Base-by-base conservation (phyloP, 495 filamentous ascomycete genomes). In the Amniculicola lignicola region DNA sequence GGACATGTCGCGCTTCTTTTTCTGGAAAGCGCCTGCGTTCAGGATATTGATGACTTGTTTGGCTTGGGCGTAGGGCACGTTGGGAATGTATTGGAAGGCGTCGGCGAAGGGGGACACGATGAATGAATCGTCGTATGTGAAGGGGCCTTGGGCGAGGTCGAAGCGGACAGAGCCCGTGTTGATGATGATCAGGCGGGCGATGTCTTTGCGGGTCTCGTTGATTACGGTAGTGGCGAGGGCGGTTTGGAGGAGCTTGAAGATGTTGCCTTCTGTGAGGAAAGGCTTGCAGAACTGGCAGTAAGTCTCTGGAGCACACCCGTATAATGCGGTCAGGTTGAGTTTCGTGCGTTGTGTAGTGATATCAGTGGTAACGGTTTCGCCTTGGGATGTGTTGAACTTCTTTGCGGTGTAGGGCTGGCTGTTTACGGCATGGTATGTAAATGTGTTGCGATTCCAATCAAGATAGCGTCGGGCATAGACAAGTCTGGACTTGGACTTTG, bases 111-210 rank as follows among this genome's bases (percentile, higher is more conserved):
- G 93, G 1, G 88, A 95, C 42, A 96, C 78, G 43, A 88, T 85
- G 66, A 82, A 96, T 1, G 83, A 85, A 0, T 84, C 84, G 64
- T 98, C 93, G 35, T 77, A 81, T 0, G 92, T 96, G 61, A 96
- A 96, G 1, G 83, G 74, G 0, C 93, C 93, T 65, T 91, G 78
- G 77, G 96, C 95, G 57, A 98, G 84, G 64, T 98, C 93, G 66
- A 96, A 97, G 36, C 93, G 86, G 52, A 96, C 82, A 2, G 86
- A 86, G 11, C 93, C 93, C 6, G 89, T 93, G 67, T 98, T 98
- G 33, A 85, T 72, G 54, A 96, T 79, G 5, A 83, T 86, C 7
- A 96, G 65, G 22, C 72, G 1, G 78, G 76, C 11, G 88, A 77
- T 25, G 69, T 63, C 48, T 70, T 73, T 74, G n/a, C 77, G 72